Percentiles rank a stretch among this genome's conserved stretches.
These are phyloP conservation scores for Komagataella pastoris DNA, from an alignment of 805 yeast species.

Conservation along the genomic window DNA sequence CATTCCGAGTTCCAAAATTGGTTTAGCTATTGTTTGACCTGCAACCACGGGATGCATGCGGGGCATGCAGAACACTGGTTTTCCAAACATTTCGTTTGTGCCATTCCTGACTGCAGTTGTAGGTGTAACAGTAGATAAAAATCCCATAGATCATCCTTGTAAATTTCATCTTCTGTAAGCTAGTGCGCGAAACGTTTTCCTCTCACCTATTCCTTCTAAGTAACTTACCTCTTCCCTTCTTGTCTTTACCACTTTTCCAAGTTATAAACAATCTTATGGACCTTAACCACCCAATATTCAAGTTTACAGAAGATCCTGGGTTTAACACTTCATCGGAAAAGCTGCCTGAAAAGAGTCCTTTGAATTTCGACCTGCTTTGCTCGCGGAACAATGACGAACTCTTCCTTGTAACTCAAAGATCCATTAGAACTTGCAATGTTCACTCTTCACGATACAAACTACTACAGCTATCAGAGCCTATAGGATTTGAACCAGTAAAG, in stretches of 20 bases:
- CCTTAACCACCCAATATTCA: not conserved
- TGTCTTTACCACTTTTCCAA: not conserved
- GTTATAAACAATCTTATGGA: not conserved
- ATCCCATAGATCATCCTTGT: not conserved
- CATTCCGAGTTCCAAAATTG: constrained; percentile 51
- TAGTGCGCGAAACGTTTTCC: not conserved
- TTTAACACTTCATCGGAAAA: not conserved
- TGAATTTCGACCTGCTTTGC: not conserved
- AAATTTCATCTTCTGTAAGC: not conserved
- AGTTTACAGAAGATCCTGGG: not conserved
- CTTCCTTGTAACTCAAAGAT: constrained; percentile 16
- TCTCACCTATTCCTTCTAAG: not conserved
- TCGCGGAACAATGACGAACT: constrained; percentile 8
- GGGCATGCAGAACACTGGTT: constrained; percentile 97
- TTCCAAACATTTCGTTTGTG: constrained; percentile 73
- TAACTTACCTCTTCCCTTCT: no score
- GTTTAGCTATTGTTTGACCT: constrained; percentile 84
- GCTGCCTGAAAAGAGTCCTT: not conserved
- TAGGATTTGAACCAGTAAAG: constrained; percentile 10
- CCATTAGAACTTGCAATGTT: constrained; percentile 18
- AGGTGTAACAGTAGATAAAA: constrained; percentile 48
- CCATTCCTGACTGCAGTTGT: constrained; percentile 89
- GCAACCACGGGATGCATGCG: constrained; percentile 92
- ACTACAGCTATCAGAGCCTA: constrained; percentile 5
- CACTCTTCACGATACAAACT: constrained; percentile 12